Conservation (phyloP, 306 rosid species). For the Prunus salicina region DNA sequence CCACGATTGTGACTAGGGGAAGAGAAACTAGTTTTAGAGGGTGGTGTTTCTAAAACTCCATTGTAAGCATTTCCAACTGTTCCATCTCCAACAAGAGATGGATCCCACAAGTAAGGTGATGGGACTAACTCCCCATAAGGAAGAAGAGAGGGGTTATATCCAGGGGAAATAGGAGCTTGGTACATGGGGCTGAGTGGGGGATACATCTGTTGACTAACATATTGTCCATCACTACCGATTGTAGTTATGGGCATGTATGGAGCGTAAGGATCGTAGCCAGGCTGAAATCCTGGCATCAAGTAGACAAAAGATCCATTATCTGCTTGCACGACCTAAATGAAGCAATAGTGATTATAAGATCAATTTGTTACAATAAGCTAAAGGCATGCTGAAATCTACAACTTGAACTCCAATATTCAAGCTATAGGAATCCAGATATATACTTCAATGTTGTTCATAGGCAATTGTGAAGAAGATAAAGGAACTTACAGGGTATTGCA, state of each 20-base stretch:
- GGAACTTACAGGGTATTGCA: conserved; percentile 71
- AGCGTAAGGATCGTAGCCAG: conserved; percentile 47
- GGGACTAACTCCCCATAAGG: conserved; percentile 51
- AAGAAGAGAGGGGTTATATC: conserved; percentile 44
- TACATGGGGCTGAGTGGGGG: conserved; percentile 42
- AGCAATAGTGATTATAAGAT: conserved; percentile 29
- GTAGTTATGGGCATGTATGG: conserved; percentile 47
- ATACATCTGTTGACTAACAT: conserved; percentile 53
- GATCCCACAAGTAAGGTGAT: conserved; percentile 50
- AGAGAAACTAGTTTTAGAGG: conserved; percentile 41
- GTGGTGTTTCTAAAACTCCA: conserved; percentile 39
- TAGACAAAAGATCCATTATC: conserved; percentile 78
- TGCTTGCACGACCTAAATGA: conserved; percentile 77
- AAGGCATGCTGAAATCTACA: background rate
- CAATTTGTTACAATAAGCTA: background rate
- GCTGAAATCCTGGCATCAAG: conserved; percentile 70
- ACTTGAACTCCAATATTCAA: background rate
- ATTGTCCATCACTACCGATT: conserved; percentile 57
- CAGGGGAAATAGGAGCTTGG: conserved; percentile 54
- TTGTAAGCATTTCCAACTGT: conserved; percentile 36
- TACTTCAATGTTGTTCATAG: background rate
- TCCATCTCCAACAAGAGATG: conserved; percentile 46
- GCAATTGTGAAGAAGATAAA: background rate
- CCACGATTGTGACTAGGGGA: conserved; percentile 37
- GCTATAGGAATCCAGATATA: background rate